Percentiles rank a stretch among this genome's conserved stretches.
These are phyloP conservation scores for Verticillium longisporum DNA, from an alignment of 2,329 filamentous ascomycete species.

Conservation along the genomic window DNA sequence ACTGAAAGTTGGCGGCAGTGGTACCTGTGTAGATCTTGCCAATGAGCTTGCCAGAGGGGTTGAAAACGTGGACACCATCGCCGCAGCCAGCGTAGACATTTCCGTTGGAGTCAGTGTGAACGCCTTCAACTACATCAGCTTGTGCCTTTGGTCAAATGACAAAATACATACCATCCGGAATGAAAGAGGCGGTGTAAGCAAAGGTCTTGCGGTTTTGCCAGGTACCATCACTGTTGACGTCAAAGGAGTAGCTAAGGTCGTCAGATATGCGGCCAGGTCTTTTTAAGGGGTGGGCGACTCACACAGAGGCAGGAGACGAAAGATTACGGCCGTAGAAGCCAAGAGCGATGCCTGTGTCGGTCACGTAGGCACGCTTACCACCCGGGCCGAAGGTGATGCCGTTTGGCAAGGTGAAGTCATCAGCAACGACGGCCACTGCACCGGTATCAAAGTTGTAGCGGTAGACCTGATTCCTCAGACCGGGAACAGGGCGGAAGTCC, in stretches of 20 bases:
- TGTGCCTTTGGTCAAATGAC: too few relatives aligned
- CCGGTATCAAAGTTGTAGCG: conserved; percentile 43
- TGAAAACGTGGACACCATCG: conserved; percentile 43
- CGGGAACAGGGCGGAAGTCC: conserved; percentile 46
- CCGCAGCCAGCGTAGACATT: conserved; percentile 46
- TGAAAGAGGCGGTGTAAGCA: conserved; percentile 44
- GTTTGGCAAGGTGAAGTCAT: conserved; percentile 49
- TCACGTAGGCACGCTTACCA: conserved; percentile 44
- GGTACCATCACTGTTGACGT: conserved; percentile 37
- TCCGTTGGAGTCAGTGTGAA: conserved; percentile 46
- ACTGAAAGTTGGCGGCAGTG: conserved; percentile 37
- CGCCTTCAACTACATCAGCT: conserved; percentile 13
- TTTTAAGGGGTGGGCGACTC: conserved; percentile 12
- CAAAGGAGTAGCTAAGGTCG: conserved; percentile 33
- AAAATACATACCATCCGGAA: conserved; percentile 46
- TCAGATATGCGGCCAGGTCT: not conserved
- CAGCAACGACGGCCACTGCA: conserved; percentile 47
- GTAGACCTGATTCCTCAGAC: conserved; percentile 52
- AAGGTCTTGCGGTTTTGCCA: conserved; percentile 45
- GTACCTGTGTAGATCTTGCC: conserved; percentile 49
- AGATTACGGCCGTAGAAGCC: conserved; percentile 34
- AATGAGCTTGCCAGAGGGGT: conserved; percentile 36
- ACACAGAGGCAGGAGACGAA: conserved; percentile 39
- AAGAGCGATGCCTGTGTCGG: conserved; percentile 47
- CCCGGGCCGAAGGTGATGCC: conserved; percentile 51